Evolutionary conservation across 345 rosid genomes (phyloP).

Genomic region (Sisymbrium irio): DNA sequence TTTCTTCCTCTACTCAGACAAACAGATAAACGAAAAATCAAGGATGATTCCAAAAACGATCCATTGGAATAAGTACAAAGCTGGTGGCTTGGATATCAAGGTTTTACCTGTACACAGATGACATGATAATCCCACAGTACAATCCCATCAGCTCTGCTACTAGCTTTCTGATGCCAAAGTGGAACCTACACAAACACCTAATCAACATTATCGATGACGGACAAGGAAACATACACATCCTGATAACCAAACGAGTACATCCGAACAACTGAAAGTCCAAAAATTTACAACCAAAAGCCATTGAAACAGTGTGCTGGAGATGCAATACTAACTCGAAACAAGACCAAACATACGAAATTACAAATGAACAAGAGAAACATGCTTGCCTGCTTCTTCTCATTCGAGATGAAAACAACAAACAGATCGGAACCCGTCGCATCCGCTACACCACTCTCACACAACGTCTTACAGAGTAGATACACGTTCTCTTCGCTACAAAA

Average conservation of each 20-base stretch:
- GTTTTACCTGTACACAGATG: conserved; percentile 69
- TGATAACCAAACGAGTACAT: not conserved
- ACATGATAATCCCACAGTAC: conserved; percentile 91
- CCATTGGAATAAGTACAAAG: not conserved
- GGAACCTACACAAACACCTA: conserved; percentile 53
- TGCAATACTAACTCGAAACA: not conserved
- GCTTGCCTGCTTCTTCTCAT: conserved; percentile 77
- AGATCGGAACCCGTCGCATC: conserved; percentile 64
- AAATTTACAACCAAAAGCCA: not conserved
- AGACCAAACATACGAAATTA: not conserved
- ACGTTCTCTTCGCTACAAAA: conserved; percentile 79
- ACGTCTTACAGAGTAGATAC: conserved; percentile 67
- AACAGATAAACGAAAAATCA: conserved; percentile 7
- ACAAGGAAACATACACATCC: not conserved
- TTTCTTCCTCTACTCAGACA: conserved; percentile 48
- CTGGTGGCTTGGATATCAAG: not conserved
- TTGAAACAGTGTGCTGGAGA: not conserved
- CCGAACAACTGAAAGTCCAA: not conserved
- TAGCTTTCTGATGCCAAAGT: conserved; percentile 92
- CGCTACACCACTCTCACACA: conserved; percentile 48
- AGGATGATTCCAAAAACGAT: not conserved
- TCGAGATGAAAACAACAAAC: conserved; percentile 74
- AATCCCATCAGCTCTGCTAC: conserved; percentile 74
- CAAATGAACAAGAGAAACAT: not conserved
- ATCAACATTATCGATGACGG: not conserved